These are phyloP conservation scores for Blastobotrys persicus DNA, from an alignment of 1,139 yeast genomes.

Conservation along the genomic window DNA sequence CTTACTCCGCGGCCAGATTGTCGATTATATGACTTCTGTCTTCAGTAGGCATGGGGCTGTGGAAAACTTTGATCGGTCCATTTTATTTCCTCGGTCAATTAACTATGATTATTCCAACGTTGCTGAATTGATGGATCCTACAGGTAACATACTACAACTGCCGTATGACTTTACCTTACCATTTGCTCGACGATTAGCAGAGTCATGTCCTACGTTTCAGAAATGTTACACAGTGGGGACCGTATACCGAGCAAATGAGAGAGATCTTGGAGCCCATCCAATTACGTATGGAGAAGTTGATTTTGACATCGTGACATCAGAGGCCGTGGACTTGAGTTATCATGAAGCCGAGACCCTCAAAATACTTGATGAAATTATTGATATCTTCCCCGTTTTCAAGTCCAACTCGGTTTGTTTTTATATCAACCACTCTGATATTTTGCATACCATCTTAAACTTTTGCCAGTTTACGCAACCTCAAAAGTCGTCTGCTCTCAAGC, in stretches of 20 bases:
- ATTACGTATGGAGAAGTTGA: conserved; percentile 75
- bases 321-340: conserved; percentile 44
- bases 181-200: conserved; percentile 77
- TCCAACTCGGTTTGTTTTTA: conserved; percentile 55
- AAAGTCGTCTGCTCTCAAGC: conserved; percentile 61
- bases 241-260: conserved; percentile 69
- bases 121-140: conserved; percentile 76
- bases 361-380: conserved; percentile 70
- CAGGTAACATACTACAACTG: conserved; percentile 82
- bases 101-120: conserved; percentile 61
- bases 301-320: conserved; percentile 62
- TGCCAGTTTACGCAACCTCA: conserved; percentile 76
- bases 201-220: conserved; percentile 51
- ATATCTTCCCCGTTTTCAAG: conserved; percentile 62
- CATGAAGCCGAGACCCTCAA: conserved; percentile 87
- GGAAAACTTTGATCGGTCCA: conserved; percentile 56
- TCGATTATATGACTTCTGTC: conserved; percentile 54
- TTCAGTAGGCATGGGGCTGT: conserved; percentile 86
- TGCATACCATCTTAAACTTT: conserved; percentile 71
- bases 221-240: conserved; percentile 69
- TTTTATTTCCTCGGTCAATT: conserved; percentile 79
- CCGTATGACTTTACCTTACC: conserved; percentile 90
- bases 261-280: conserved; percentile 65
- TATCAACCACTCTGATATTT: conserved; percentile 75
- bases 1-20: conserved; percentile 41